These are phyloP conservation scores for Linum lewisii DNA, from an alignment of 345 rosid genomes.

Conservation along the genomic window DNA sequence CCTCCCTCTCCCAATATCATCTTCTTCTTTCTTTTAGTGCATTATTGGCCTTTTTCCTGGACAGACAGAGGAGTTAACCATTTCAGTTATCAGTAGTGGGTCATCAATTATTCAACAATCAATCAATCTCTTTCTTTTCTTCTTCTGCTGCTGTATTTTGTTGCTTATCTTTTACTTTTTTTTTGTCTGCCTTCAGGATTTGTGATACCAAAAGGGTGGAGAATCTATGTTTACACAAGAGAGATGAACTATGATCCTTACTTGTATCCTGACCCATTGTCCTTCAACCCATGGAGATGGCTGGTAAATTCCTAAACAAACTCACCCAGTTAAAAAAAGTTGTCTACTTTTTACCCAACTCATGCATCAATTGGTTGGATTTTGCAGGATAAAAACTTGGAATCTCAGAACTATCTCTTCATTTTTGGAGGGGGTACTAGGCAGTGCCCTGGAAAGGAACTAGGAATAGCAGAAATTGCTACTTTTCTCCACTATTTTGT, in stretches of 20 bases:
- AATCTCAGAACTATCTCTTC: constrained; percentile 43
- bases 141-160: not conserved
- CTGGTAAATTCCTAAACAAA: constrained; percentile 32
- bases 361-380: not conserved
- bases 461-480: constrained; percentile 82
- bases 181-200: constrained; percentile 36
- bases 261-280: constrained; percentile 49
- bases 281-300: constrained; percentile 91
- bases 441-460: constrained; percentile 90
- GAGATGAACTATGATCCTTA: constrained; percentile 64
- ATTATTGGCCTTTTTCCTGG: not conserved
- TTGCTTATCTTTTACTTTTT: not conserved
- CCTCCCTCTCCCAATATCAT: not conserved
- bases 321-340: not conserved
- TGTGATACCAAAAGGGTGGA: constrained; percentile 85
- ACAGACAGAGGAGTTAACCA: not conserved
- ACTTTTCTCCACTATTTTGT: constrained; percentile 86
- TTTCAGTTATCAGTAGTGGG: not conserved
- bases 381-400: constrained; percentile 55
- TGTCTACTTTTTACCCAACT: too few relatives aligned
- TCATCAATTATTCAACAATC: not conserved
- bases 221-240: constrained; percentile 73
- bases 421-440: constrained; percentile 89
- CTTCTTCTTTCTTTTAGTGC: not conserved
- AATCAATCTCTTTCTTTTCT: not conserved